These are phyloP conservation scores for Solanum tarapatanum DNA, from an alignment of 257 asterid species.

Conservation along the genomic window DNA sequence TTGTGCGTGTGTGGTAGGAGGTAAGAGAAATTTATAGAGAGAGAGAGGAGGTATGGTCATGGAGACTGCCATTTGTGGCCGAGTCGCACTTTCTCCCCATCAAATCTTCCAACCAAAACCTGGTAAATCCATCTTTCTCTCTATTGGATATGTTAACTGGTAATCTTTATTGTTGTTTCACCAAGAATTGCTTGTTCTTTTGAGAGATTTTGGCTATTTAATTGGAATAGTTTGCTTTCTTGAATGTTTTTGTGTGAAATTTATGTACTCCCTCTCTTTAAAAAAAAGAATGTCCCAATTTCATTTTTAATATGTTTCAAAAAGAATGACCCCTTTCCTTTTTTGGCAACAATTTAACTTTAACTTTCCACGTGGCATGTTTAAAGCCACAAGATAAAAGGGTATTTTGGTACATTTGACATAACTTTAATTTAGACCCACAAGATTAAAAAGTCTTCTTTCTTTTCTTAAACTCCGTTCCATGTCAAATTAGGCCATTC, in stretches of 20 bases:
- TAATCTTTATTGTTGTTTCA: neutral
- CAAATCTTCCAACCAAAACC: constrained; percentile 34
- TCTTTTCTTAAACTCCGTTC: too few species aligned
- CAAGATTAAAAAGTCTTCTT: too few species aligned
- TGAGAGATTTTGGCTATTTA: neutral
- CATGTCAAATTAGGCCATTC: too few species aligned
- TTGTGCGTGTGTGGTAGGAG: neutral
- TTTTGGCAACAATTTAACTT: too few species aligned
- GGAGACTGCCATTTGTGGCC: constrained; percentile 64
- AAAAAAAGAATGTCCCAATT: too few species aligned
- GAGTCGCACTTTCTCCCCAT: constrained; percentile 49
- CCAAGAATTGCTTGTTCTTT: neutral
- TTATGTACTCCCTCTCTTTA: neutral
- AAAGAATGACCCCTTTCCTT: too few species aligned
- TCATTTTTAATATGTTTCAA: too few species aligned
- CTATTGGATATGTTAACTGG: neutral
- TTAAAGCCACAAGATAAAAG: too few species aligned
- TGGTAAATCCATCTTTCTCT: constrained; percentile 20
- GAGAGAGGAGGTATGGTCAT: constrained; percentile 10
- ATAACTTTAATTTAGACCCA: too few species aligned
- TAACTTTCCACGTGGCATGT: too few species aligned
- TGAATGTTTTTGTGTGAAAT: neutral
- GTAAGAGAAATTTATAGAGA: neutral
- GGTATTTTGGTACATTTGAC: too few species aligned
- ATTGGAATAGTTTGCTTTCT: neutral